Percentiles rank a stretch among this genome's conserved stretches.
phyloP scores from a whole-genome alignment of 2,329 filamentous ascomycete species.

The Xylaria polymorpha region DNA sequence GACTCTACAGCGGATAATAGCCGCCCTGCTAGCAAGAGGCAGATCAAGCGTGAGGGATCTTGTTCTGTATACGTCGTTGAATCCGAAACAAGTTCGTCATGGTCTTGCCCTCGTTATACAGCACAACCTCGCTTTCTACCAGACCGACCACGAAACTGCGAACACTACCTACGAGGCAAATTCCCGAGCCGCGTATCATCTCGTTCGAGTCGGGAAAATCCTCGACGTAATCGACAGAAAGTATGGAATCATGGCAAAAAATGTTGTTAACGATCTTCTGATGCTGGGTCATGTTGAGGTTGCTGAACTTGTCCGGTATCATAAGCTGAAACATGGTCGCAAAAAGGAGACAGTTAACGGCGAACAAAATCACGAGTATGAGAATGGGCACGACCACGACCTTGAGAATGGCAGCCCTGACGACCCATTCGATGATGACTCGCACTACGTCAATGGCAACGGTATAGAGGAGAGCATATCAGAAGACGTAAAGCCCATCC shows the following conservation, averaged over 20 bases:
- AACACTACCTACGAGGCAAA: conserved; percentile 87
- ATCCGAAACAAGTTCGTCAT: conserved; percentile 79
- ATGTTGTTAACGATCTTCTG: conserved; percentile 79
- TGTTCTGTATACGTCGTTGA: conserved; percentile 76
- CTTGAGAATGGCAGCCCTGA: conserved; percentile 53
- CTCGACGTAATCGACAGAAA: conserved; percentile 78
- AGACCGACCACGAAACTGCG: conserved; percentile 70
- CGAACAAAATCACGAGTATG: conserved; percentile 18
- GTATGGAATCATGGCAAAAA: conserved; percentile 79
- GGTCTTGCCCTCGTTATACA: conserved; percentile 88
- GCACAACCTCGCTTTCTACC: conserved; percentile 84
- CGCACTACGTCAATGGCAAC: conserved; percentile 50
- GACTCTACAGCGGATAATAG: conserved; percentile 79
- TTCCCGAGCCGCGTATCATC: conserved; percentile 79
- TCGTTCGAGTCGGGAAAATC: conserved; percentile 85
- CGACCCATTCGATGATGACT: conserved; percentile 48
- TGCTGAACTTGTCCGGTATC: conserved; percentile 74
- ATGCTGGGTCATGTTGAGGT: conserved; percentile 81
- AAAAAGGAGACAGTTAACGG: conserved; percentile 36
- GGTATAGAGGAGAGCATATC: conserved; percentile 48
- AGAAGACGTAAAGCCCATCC: conserved; percentile 31
- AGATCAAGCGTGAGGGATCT: conserved; percentile 78
- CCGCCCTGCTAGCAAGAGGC: conserved; percentile 80
- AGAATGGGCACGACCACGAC: conserved; percentile 25
- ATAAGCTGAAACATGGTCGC: conserved; percentile 55